Conservation (phyloP, 352 stramenopile genomes). For the Blastocystis sp. region DNA sequence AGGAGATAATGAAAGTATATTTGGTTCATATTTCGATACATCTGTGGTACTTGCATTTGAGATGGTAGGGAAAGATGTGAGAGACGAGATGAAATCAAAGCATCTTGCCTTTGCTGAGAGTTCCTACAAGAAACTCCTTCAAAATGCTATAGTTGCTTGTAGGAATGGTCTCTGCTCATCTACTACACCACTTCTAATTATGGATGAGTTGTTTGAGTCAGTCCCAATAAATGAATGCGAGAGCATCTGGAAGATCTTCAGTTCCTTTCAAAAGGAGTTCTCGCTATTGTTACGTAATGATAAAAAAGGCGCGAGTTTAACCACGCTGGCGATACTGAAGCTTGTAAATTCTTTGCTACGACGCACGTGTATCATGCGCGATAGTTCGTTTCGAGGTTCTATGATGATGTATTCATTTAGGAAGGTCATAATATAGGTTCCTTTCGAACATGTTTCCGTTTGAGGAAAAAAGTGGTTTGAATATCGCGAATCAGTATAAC, state of each 20-base stretch:
- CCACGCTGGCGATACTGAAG: not conserved
- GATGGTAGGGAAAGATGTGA: not conserved
- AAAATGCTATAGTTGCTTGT: not conserved
- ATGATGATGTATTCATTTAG: constrained; percentile 8
- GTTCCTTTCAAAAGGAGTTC: constrained; percentile 28
- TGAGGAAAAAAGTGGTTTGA: constrained; percentile 41
- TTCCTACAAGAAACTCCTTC: not conserved
- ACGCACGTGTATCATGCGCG: not conserved
- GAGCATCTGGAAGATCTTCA: not conserved
- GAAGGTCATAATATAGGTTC: not conserved
- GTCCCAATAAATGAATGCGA: constrained; percentile 26
- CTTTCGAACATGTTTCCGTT: constrained; percentile 50
- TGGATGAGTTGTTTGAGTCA: constrained; percentile 30
- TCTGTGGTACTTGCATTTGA: not conserved
- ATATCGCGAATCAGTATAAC: constrained; percentile 36
- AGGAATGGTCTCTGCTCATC: not conserved
- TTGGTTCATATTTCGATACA: not conserved
- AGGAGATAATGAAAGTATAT: not conserved
- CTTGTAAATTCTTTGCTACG: constrained; percentile 31
- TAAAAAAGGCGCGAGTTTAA: not conserved
- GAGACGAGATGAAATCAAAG: not conserved
- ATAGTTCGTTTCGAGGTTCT: constrained; percentile 23
- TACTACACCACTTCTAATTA: not conserved
- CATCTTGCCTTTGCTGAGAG: not conserved
- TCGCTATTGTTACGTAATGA: not conserved